Conservation (phyloP, 164 flowering plant species). For the Taxillus chinensis region DNA sequence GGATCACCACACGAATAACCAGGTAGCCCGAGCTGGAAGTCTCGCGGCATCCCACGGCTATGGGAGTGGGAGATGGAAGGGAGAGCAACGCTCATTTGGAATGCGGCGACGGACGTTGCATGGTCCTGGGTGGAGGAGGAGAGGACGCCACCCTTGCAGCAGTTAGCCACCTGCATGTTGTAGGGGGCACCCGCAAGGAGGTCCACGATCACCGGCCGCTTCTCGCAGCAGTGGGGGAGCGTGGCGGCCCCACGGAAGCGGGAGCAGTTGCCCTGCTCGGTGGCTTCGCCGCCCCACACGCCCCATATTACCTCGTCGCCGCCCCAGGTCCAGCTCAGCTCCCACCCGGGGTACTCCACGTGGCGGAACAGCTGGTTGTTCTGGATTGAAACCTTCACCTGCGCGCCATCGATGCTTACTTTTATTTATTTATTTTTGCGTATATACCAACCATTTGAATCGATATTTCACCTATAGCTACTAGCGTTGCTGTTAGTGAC, state of each 20-base stretch:
- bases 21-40: conserved; percentile 50
- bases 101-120: conserved; percentile 23
- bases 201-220: conserved; percentile 42
- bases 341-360: conserved; percentile 65
- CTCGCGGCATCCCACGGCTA: conserved; percentile 18
- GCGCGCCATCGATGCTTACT: not conserved
- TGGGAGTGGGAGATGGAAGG: not conserved
- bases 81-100: conserved; percentile 40
- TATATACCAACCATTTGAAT: not conserved
- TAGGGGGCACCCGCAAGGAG: conserved; percentile 45
- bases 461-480: not conserved
- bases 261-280: conserved; percentile 57
- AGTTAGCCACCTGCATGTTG: conserved; percentile 41
- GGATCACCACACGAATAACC: conserved; percentile 61
- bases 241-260: conserved; percentile 5
- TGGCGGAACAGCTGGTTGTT: conserved; percentile 60
- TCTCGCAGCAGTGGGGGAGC: conserved; percentile 53
- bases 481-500: too few relatives aligned
- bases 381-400: conserved; percentile 42
- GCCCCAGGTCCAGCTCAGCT: conserved; percentile 47
- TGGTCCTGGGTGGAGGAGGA: conserved; percentile 49
- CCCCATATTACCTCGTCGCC: conserved; percentile 51
- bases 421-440: not conserved
- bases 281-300: conserved; percentile 62
- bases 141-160: conserved; percentile 70